Evolutionary conservation across 1,284 basidiomycete genomes (phyloP), one percentile per base, ranked within the genome.

Genomic region (Malassezia vespertilionis): DNA sequence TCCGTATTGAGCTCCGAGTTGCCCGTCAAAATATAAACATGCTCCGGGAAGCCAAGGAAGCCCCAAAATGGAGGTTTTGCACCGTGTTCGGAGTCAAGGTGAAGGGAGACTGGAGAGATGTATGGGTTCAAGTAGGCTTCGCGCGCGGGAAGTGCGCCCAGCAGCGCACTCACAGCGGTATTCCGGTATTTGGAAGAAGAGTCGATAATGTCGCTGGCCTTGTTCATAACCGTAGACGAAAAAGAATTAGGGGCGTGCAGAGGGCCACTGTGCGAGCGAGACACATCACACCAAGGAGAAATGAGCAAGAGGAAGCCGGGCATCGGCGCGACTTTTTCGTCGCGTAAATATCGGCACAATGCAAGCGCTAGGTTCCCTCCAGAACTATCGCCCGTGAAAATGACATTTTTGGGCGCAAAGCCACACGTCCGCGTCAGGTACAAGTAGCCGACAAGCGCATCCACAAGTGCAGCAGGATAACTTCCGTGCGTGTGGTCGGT

Each of bases 331-430:
- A 61, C 42, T 8, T 49, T 40, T 36, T 64, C 62, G 44, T 72
- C 71, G 3, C 69, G 57, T 27, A 73, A 45, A 43, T 71, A 72
- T 0, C 71, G 57, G 33, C 65, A 68, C 30, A 72, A 54, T 0
- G 79, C 78, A 2, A 83, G 73, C 0, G 78, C 79, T 2, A 83
- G 73, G 61, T 83, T 82, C 0, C 80, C 82, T 2, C 83, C 83
- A 0, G 82, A 81, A 33, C 78, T 80, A 62, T 84, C 82, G 15
- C 82, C 82, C 6, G 77, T 75, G 21, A 84, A 60, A 24, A 81
- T 64, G 41, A 84, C 77, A 58, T 80, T 79, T 50, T 73, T 73
- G 7, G 62, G 57, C 10, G 46, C 24, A 33, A 68, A 69, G 11
- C 56, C 54, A 8, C 60, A 54, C 7, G 47, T 37, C 7, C 55